phyloP scores from a whole-genome alignment of 2,329 filamentous ascomycete species.

The Rutstroemia sp. region DNA sequence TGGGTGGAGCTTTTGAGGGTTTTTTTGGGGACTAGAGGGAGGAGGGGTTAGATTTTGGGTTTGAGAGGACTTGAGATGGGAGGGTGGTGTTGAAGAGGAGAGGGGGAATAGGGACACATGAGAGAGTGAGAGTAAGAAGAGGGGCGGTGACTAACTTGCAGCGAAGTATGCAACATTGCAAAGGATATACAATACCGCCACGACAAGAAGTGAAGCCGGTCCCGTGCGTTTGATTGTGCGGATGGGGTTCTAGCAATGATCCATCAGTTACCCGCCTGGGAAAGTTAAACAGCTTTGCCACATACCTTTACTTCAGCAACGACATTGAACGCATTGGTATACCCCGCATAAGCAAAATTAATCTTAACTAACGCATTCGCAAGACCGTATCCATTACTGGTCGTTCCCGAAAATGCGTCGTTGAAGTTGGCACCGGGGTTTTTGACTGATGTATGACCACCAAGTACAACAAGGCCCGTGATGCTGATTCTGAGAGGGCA shows the following conservation, averaged over 20 bases:
- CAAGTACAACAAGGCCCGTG: conserved; percentile 55
- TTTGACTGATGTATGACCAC: conserved; percentile 42
- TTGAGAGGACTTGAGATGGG: too few species aligned
- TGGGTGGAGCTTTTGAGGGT: conserved; percentile 46
- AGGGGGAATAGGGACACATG: not conserved
- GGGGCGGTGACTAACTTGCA: conserved; percentile 30
- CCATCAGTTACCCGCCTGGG: not conserved
- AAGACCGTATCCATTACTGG: conserved; percentile 40
- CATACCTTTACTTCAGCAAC: conserved; percentile 50
- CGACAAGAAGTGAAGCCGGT: conserved; percentile 41
- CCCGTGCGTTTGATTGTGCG: conserved; percentile 45
- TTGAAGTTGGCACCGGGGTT: conserved; percentile 48
- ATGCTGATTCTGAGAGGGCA: conserved; percentile 38
- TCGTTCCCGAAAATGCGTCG: conserved; percentile 44
- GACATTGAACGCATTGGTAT: conserved; percentile 53
- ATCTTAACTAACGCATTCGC: conserved; percentile 53
- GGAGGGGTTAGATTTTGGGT: not conserved
- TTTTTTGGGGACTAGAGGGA: conserved; percentile 43
- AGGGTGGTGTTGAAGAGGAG: too few species aligned
- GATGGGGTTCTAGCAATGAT: conserved; percentile 42
- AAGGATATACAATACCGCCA: conserved; percentile 48
- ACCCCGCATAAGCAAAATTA: conserved; percentile 51
- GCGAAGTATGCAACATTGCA: conserved; percentile 56
- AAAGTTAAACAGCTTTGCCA: not conserved
- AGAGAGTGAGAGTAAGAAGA: not conserved